Evolutionary conservation across 768 basidiomycete genomes (phyloP), one percentile per base, ranked within the genome.

Genomic region (Phlebiopsis flavidoalba): DNA sequence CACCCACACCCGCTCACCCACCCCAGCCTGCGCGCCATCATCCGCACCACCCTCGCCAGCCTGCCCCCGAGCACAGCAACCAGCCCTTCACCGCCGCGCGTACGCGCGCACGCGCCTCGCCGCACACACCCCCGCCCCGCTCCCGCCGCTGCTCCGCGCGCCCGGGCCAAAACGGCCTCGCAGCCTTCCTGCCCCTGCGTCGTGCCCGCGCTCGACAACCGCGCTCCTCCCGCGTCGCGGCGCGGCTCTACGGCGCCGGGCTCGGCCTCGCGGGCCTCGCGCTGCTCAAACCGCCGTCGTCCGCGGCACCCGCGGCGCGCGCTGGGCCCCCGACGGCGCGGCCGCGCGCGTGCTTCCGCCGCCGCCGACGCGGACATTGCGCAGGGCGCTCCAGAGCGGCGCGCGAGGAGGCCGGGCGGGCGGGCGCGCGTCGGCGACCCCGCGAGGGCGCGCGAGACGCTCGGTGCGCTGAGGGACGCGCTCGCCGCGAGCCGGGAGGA

Each of bases 341-440:
- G 80, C 86, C 75, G 80, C 80, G 49, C 76, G 81, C 50, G 73
- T 77, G 31, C 76, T 93, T 57, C 82, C 86, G 43, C 76, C 80
- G 57, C 78, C 91, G 59, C 91, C 92, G 71, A 79, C 82, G 24
- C 26, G 26, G 26, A 91, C 93, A 68, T 82, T 93, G 56, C 82
- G 83, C 57, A 91, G 92, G 73, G 91, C 89, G 7, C 83, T 93
- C 47, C 91, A 90, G 83, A 89, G 88, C 66, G 52, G 53, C 14
- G 69, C 87, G 10, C 82, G 82, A 54, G 26, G 26, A 31, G 26
- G 40, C n/a, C 40, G 17, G 12, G 17, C 40, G 77, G n/a, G 76
- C 14, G 82, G 80, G 26, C 26, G 31, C 79, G 80, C 12, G 76
- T 84, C 35, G 70, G 69, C 12, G 84, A 89, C 64, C 66, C 80